Evolutionary conservation across 140 eudicot species (phyloP), one percentile per base, ranked within the genome.

Genomic region (Erigeron philadelphicus): DNA sequence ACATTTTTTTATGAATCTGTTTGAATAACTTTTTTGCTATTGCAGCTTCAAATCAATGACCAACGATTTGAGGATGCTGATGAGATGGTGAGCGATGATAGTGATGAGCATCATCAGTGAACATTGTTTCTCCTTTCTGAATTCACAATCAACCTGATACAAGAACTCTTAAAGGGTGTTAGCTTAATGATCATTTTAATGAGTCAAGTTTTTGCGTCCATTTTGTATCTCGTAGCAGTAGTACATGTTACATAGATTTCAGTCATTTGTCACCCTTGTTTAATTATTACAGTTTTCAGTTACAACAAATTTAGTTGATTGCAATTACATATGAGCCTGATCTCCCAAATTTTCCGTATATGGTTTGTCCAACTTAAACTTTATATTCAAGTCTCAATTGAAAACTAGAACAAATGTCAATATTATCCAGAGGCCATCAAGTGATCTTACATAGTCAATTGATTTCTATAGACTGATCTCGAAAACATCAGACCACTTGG

Each of bases 51-150:
- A 61, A 83, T 88, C 19, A 84, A 80, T 9, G 96, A 88, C 58
- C 76, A 86, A 57, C 80, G 94, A n/a, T 88, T 88, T 68, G 94
- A 88, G 76, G 96, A 88, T 84, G 88, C 94, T 1, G 96, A 88
- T 63, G 96, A 88, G 66, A 84, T 79, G 85, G 86, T 75, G 47
- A 74, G 76, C 46, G 83, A 78, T 2, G 53, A 55, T 7, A 73
- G 77, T 49, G 61, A 57, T 73, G 76, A 72, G 46, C 68, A 41
- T 50, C 70, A 40, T 56, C 84, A 73, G 79, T 76, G 79, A 75
- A 49, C 25, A 25, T 56, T 8, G 11, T 31, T 31, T 31, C 38
- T 31, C 38, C 12, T 9, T 15, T 54, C 19, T 50, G 57, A 1
- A 40, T 61, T 9, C 12, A 74, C 16, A 9, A 7, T 15, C 46